phyloP scores from a whole-genome alignment of 2,329 filamentous ascomycete species.

The Magnaporthiopsis incrustans region DNA sequence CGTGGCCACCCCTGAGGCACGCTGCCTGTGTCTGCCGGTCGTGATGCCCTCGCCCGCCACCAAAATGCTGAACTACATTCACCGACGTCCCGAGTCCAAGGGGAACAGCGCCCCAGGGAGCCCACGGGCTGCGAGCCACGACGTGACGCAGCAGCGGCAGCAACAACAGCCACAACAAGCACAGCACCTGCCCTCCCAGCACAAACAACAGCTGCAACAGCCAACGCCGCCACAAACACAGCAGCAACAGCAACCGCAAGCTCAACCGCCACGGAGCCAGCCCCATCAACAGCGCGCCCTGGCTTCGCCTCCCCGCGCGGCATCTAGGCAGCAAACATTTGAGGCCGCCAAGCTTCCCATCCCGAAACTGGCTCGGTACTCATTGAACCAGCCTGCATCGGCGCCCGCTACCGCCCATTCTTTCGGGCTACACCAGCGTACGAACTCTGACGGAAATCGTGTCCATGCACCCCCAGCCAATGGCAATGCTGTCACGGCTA shows the following conservation, averaged over 20 bases:
- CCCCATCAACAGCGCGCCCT: slow-evolving; percentile 9
- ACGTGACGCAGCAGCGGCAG: slow-evolving; percentile 7
- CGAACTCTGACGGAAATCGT: slow-evolving; percentile 17
- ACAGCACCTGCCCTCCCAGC: slow-evolving; percentile 9
- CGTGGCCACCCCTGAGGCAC: slow-evolving; percentile 10
- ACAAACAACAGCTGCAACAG: slow-evolving; percentile 5
- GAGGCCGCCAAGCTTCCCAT: slow-evolving; percentile 28
- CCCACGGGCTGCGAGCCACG: slow-evolving; percentile 3
- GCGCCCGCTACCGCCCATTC: background rate
- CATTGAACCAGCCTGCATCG: slow-evolving; percentile 19
- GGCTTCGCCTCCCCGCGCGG: slow-evolving; percentile 20
- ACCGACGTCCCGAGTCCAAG: slow-evolving; percentile 15
- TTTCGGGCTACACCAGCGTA: slow-evolving; percentile 7
- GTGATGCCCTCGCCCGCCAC: slow-evolving; percentile 15
- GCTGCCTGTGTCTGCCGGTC: slow-evolving; percentile 7
- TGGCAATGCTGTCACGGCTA: slow-evolving; percentile 1
- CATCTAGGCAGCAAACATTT: slow-evolving; percentile 19
- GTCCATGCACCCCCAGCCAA: slow-evolving; percentile 9
- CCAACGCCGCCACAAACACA: slow-evolving; percentile 9
- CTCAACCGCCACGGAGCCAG: slow-evolving; percentile 5
- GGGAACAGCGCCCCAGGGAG: slow-evolving; percentile 8
- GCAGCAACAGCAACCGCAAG: background rate
- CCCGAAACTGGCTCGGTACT: slow-evolving; percentile 22
- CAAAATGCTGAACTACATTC: slow-evolving; percentile 18
- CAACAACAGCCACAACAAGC: slow-evolving; percentile 11